Percentiles rank a stretch among this genome's conserved stretches.
Evolutionary conservation across 441 rosid species (phyloP).

Genomic region (Euphorbia neoarborescens): DNA sequence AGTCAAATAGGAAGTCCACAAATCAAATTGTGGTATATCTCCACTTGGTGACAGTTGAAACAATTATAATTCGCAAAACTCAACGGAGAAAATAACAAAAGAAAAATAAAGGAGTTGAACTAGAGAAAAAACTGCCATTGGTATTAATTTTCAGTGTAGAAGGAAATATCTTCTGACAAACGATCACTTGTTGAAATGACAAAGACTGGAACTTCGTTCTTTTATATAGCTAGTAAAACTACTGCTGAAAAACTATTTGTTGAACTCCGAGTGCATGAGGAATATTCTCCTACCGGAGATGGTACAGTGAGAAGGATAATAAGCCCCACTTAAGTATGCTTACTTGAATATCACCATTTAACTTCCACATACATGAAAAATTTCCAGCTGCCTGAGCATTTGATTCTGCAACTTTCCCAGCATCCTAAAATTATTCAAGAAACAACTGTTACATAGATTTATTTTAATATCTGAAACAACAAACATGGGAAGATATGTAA

Average conservation of each 20-base stretch:
- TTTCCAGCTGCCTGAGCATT: conserved; percentile 51
- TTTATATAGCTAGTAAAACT: not conserved
- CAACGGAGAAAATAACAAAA: not conserved
- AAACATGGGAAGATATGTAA: conserved; percentile 1
- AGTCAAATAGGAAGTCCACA: not conserved
- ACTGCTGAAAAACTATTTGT: not conserved
- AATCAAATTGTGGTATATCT: not conserved
- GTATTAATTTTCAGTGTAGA: not conserved
- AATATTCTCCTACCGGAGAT: not conserved
- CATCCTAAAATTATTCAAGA: conserved; percentile 48
- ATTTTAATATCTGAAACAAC: not conserved
- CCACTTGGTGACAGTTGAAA: not conserved
- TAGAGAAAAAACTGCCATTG: not conserved
- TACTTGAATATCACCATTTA: conserved; percentile 86
- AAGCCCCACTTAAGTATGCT: conserved; percentile 4
- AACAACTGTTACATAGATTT: conserved; percentile 12
- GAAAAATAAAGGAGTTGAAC: not conserved
- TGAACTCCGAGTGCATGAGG: not conserved
- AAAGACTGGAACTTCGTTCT: not conserved
- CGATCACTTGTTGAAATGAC: not conserved
- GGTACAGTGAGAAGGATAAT: conserved; percentile 1
- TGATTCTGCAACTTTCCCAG: conserved; percentile 44
- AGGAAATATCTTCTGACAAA: not conserved
- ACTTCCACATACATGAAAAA: conserved; percentile 74
- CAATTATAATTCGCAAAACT: not conserved